Conservation (phyloP, 371 early-diverging fungal species). For the Mortierella sp. region DNA sequence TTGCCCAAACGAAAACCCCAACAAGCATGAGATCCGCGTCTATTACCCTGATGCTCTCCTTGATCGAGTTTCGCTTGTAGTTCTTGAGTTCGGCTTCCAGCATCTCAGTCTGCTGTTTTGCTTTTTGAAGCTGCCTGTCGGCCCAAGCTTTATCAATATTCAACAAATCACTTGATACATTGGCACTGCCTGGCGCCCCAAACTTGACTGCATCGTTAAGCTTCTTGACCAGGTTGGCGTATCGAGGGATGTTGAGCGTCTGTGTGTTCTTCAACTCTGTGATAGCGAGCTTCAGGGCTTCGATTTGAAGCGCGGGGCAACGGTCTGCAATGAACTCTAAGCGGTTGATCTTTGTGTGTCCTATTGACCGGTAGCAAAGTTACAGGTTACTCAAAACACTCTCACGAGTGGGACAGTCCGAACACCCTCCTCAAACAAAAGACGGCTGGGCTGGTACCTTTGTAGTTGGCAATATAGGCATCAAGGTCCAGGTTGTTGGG, state of each 20-base stretch:
- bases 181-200: conserved; percentile 30
- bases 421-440: too few relatives aligned
- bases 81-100: conserved; percentile 79
- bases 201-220: conserved; percentile 63
- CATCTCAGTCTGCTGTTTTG: conserved; percentile 62
- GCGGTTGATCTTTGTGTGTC: conserved; percentile 75
- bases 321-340: conserved; percentile 80
- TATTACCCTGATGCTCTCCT: conserved; percentile 85
- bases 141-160: conserved; percentile 71
- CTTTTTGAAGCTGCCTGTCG: conserved; percentile 58
- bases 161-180: conserved; percentile 32
- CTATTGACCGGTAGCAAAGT: conserved; percentile 52
- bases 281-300: conserved; percentile 73
- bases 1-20: too few relatives aligned
- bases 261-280: conserved; percentile 60
- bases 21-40: too few relatives aligned
- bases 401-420: too few relatives aligned
- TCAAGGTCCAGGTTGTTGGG: conserved; percentile 77
- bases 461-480: conserved; percentile 72
- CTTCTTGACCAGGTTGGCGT: conserved; percentile 57
- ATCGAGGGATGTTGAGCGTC: conserved; percentile 65
- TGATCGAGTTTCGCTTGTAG: conserved; percentile 77
- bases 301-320: conserved; percentile 74
- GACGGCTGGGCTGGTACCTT: too few relatives aligned
- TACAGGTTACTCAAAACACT: too few relatives aligned